phyloP scores from a whole-genome alignment of 352 stramenopile genomes.

The Ochromonadaceae sp. region DNA sequence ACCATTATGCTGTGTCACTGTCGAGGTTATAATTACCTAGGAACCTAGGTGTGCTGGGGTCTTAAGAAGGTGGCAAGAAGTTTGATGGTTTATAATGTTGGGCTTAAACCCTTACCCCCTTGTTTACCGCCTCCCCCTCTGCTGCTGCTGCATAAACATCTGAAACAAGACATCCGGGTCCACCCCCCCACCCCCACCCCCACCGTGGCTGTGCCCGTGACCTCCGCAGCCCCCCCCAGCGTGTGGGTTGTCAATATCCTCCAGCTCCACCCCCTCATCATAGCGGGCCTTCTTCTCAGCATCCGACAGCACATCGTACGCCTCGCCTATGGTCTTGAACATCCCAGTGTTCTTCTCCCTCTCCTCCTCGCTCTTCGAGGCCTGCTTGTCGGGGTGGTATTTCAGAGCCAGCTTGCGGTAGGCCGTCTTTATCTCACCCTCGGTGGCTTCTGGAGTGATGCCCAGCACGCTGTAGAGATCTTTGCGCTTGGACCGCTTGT shows the following conservation, averaged over 20 bases:
- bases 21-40: too few species aligned
- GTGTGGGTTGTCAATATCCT: constrained; percentile 64
- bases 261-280: constrained; percentile 78
- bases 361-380: constrained; percentile 65
- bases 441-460: constrained; percentile 49
- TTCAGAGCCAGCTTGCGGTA: constrained; percentile 82
- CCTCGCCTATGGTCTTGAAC: constrained; percentile 90
- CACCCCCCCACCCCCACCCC: constrained; percentile 24
- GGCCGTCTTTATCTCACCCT: constrained; percentile 93
- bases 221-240: constrained; percentile 4
- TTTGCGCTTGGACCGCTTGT: constrained; percentile 86
- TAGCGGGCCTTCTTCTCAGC: constrained; percentile 77
- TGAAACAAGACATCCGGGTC: constrained; percentile 41
- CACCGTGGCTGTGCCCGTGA: constrained; percentile 21
- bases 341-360: constrained; percentile 66
- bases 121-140: constrained; percentile 17
- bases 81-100: too few species aligned
- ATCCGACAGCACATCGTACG: constrained; percentile 86
- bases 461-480: constrained; percentile 40
- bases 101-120: constrained; percentile 14
- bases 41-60: too few species aligned
- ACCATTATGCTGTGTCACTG: too few species aligned
- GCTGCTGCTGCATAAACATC: constrained; percentile 43
- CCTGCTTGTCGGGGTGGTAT: constrained; percentile 87
- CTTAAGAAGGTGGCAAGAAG: too few species aligned